phyloP scores from a whole-genome alignment of 148 eudicot genomes.

The Oxyria digyna region DNA sequence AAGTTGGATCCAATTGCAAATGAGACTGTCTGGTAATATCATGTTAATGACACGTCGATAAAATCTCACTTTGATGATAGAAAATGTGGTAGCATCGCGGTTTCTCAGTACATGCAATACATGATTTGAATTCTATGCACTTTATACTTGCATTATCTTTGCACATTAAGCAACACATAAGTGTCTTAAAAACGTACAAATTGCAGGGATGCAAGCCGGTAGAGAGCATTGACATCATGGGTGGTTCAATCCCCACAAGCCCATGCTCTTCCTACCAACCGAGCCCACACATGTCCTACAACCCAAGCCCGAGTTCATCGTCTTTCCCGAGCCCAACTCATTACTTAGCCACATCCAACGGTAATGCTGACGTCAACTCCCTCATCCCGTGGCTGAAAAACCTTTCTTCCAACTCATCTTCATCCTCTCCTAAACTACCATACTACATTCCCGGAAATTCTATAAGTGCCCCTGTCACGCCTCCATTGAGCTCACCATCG shows the following conservation, averaged over 20 bases:
- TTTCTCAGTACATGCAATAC: neutral
- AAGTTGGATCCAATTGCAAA: neutral
- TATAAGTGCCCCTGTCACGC: slow-evolving; percentile 95
- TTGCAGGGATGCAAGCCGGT: slow-evolving; percentile 77
- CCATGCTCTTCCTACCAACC: slow-evolving; percentile 82
- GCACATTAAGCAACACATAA: neutral
- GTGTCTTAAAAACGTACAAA: neutral
- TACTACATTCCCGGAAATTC: slow-evolving; percentile 64
- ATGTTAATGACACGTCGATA: neutral
- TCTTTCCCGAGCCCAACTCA: slow-evolving; percentile 71
- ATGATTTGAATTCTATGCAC: neutral
- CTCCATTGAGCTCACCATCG: slow-evolving; percentile 87
- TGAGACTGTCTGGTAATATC: neutral
- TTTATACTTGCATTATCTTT: neutral
- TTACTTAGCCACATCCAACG: slow-evolving; percentile 26
- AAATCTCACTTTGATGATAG: neutral
- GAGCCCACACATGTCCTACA: slow-evolving; percentile 78
- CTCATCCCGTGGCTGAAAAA: slow-evolving; percentile 96
- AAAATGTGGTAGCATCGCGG: neutral
- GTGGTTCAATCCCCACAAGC: slow-evolving; percentile 67
- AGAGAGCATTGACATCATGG: slow-evolving; percentile 50
- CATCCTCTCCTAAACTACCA: slow-evolving; percentile 54
- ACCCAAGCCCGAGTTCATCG: slow-evolving; percentile 81
- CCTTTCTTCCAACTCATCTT: slow-evolving; percentile 62
- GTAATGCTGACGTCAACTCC: slow-evolving; percentile 55